Conservation (phyloP, 148 eudicot genomes). For the Cornus florida region DNA sequence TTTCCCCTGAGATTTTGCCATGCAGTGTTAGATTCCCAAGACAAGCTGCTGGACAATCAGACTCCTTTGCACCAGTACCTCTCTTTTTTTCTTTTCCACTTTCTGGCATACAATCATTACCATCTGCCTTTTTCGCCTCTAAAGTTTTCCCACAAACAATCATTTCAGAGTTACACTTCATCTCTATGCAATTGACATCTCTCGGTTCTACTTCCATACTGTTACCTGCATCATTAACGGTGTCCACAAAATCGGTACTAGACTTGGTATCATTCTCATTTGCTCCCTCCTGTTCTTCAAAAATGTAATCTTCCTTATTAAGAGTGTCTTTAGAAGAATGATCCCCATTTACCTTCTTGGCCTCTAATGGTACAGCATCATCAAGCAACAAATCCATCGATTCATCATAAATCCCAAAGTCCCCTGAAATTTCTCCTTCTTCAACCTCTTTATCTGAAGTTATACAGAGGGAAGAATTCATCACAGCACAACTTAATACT, state of each 20-base stretch:
- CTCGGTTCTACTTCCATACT: constrained; percentile 11
- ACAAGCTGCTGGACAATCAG: constrained; percentile 16
- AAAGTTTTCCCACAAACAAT: constrained; percentile 12
- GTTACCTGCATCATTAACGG: constrained; percentile 8
- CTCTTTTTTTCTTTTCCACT: constrained; percentile 18
- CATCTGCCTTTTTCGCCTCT: constrained; percentile 11
- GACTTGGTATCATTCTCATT: constrained; percentile 7
- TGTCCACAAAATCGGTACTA: neutral
- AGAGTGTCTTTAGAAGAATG: constrained; percentile 18
- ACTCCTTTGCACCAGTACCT: constrained; percentile 8
- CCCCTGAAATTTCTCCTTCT: constrained; percentile 45
- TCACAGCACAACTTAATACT: constrained; percentile 13
- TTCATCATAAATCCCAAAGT: constrained; percentile 10
- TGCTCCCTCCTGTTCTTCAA: constrained; percentile 9
- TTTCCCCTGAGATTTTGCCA: constrained; percentile 22
- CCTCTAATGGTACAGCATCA: constrained; percentile 14
- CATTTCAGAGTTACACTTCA: constrained; percentile 19
- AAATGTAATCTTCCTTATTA: constrained; percentile 18
- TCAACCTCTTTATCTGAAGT: constrained; percentile 34
- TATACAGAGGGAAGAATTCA: constrained; percentile 18
- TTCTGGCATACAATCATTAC: constrained; percentile 9
- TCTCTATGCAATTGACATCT: constrained; percentile 15
- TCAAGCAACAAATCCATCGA: constrained; percentile 22
- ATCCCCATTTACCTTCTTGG: constrained; percentile 12
- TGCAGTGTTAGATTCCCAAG: neutral